Evolutionary conservation across 2,329 filamentous ascomycete species (phyloP), one percentile per base, ranked within the genome.

Genomic region (Fusarium sp.): DNA sequence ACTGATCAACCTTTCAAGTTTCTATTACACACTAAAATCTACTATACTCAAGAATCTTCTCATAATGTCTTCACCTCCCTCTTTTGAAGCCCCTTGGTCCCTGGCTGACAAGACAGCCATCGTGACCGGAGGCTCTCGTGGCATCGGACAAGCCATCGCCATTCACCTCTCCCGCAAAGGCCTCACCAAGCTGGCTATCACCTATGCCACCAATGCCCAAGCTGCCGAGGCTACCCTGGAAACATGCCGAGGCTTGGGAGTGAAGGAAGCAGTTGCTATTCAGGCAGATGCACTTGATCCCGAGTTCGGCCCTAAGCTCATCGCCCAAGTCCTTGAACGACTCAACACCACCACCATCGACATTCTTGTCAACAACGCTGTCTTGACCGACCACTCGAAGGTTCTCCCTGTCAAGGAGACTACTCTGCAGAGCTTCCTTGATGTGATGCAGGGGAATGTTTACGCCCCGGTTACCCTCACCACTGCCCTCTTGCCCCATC

Each of bases 101-200:
- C 55, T 67, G 16, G 29, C 36, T 9, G 61, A 56, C 22, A 67
- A 67, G 65, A 64, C 65, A 14, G 65, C 60, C 10, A 44, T 67
- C 24, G 55, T 67, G 14, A 64, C 65, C 14, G 61, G 65, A 6
- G 60, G 35, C 17, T 67, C 65, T 35, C 60, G 65, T 6, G 61
- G 65, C 20, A 67, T 67, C 22, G 65, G 55, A 14, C 53, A 46
- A 29, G 60, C 66, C 17, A 68, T 56, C 16, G 66, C 66, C 2
- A 55, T 68, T 22, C 61, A 68, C 7, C 36, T 68, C 5, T 56
- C 66, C 7, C 61, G 55, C 17, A 68, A 68, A 40, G 65, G 66
- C 2, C 29, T 68, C 11, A 29, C 20, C 8, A 65, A 65, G 14
- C 29, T 68, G n/a, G 66, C 53, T 14, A 56, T 56, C 20, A 56